Evolutionary conservation across 2,329 filamentous ascomycete genomes (phyloP), one percentile per base, ranked within the genome.

Genomic region (Lasiodiplodia gonubiensis): DNA sequence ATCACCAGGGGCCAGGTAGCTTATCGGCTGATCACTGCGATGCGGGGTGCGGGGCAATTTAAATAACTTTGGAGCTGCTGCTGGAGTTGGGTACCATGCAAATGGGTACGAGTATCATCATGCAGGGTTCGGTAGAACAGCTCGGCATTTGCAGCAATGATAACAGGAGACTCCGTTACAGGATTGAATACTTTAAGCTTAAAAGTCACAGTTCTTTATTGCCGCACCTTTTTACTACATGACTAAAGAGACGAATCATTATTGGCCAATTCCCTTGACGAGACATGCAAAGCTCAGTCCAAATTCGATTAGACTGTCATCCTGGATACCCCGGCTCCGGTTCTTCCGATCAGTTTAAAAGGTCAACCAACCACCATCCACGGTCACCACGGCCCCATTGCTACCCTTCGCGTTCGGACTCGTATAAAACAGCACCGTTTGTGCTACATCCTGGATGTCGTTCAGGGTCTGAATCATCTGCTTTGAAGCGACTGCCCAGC

Each of bases 381-480:
- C 64, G n/a, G 63, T 39, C 14, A 69, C 37, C 14, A 51, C 33
- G 4, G 75, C 76, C 57, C 77, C 77, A 59, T 77, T 79, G 21
- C 78, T 70, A 6, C 75, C 72, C 35, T 71, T 70, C 4, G 73
- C 73, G 33, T 70, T 72, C 35, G 79, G 76, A 3, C 73, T 73
- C 55, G 73, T 73, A 14, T 79, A 69, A 51, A 72, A 78, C 23
- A 76, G 70, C 5, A 76, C 73, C 23, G 75, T 68, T 61, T 75
- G 73, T 4, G 78, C 77, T 27, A 79, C 72, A 54, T 79, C 73
- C 8, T 69, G 68, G 11, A 74, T 48, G 10, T 77, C 72, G 25
- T 61, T 49, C 16, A 27, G 21, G 16, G 71, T 67, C 69, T 73
- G 72, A 25, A 73, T 66, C n/a, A 70, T 70, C 49, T 70, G 69